Percentiles rank a stretch among this genome's conserved stretches.
Conservation (phyloP, 805 yeast species). For the Crinitomyces ghanaensis region DNA sequence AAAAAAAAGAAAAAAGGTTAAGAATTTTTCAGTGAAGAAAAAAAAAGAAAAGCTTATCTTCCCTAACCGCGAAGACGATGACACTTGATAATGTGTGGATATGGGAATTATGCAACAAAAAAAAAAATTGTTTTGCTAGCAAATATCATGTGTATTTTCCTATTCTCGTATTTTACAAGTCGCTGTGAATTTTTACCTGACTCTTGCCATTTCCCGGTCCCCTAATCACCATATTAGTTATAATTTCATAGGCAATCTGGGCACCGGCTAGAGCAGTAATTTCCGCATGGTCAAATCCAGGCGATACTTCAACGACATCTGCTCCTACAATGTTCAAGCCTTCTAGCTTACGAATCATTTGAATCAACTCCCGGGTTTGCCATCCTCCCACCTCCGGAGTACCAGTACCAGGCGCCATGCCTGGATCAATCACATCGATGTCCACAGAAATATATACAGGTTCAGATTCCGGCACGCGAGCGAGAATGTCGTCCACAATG, state of each 20-base stretch:
- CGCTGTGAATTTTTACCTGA: too few relatives aligned
- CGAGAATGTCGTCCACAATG: constrained; percentile 42
- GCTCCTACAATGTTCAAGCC: constrained; percentile 58
- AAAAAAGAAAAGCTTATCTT: too few relatives aligned
- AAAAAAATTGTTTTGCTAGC: too few relatives aligned
- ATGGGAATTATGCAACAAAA: too few relatives aligned
- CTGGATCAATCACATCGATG: constrained; percentile 61
- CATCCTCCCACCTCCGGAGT: constrained; percentile 72
- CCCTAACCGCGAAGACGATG: too few relatives aligned
- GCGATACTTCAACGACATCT: constrained; percentile 65
- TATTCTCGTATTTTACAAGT: too few relatives aligned
- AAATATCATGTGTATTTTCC: too few relatives aligned
- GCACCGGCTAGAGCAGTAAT: constrained; percentile 56
- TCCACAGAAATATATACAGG: constrained; percentile 77
- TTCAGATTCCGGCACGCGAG: constrained; percentile 41
- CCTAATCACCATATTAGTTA: constrained; percentile 69
- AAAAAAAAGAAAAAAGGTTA: too few relatives aligned
- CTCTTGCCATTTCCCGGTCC: too few relatives aligned
- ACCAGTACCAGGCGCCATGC: constrained; percentile 69
- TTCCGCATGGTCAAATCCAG: constrained; percentile 52
- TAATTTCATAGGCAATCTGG: constrained; percentile 52
- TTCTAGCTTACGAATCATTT: constrained; percentile 47
- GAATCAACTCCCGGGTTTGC: constrained; percentile 51
- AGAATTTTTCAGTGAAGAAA: background rate
- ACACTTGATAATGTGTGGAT: too few relatives aligned